Evolutionary conservation across 768 basidiomycete species (phyloP), one percentile per base, ranked within the genome.

Genomic region (Hypholoma fasciculare): DNA sequence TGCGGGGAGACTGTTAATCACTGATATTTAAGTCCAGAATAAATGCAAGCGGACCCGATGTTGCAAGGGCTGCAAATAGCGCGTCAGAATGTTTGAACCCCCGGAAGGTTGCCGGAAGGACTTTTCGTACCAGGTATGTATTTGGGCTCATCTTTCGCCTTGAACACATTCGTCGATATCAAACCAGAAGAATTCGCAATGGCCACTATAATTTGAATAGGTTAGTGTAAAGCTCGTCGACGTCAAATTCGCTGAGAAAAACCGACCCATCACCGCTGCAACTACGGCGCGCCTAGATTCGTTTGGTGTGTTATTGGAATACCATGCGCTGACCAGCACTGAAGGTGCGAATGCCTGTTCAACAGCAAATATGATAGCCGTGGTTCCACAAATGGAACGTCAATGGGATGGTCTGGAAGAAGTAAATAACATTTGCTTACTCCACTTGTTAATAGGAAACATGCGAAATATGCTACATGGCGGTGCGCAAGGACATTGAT

Each of bases 141-240:
- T 62, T 72, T 77, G 0, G 80, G 81, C 60, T 78, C 82, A 58
- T 82, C 80, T 63, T 80, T 66, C 9, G 78, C 76, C 52, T 75
- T 74, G 67, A 82, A 82, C 8, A 82, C 79, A 61, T 84, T 82
- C 30, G 79, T 79, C 1, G 79, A 79, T 56, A 82, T 78, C 12
- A 84, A 63, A 20, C 82, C 82, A 53, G 79, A 71, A 36, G 76
- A 74, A 61, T 81, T 81, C 19, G 79, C 79, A 57, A 81, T 71
- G 0, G 76, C 81, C 54, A 81, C 78, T 81, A 39, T 17, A 42
- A 16, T 48, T 40, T 60, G 9, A 19, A 40, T 2, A 34, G 6
- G 30, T 34, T 9, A 9, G 30, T 5, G 30, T 34, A 34, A 34
- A 6, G 30, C 30, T 34, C 6, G 30, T 7, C n/a, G 2, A n/a